Conservation (phyloP, 2,329 filamentous ascomycete genomes). For the Aspergillus texensis region DNA sequence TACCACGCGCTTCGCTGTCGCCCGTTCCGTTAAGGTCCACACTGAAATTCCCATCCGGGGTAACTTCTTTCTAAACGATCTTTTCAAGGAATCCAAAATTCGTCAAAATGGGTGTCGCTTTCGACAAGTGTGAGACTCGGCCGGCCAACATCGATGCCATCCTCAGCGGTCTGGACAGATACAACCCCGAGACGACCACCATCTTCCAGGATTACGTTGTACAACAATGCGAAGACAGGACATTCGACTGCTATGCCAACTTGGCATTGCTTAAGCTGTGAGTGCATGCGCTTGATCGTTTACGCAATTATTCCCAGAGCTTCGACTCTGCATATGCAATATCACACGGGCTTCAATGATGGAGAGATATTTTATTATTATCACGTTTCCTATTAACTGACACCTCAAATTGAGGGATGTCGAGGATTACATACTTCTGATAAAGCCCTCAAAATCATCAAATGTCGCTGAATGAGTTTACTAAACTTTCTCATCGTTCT, state of each 20-base stretch:
- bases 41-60: conserved; percentile 5
- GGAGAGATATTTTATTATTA: conserved; percentile 60
- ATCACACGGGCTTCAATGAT: conserved; percentile 59
- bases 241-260: conserved; percentile 95
- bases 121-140: conserved; percentile 88
- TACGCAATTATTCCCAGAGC: conserved; percentile 2
- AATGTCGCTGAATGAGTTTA: background rate
- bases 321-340: background rate
- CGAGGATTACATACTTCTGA: conserved; percentile 77
- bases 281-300: conserved; percentile 36
- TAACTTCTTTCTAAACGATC: background rate
- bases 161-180: conserved; percentile 95
- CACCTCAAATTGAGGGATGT: conserved; percentile 56
- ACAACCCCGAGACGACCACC: conserved; percentile 95
- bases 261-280: conserved; percentile 95
- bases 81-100: background rate
- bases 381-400: conserved; percentile 99
- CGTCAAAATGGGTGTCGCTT: conserved; percentile 48
- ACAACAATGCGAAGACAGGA: conserved; percentile 93
- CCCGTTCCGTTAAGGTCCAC: conserved; percentile 13
- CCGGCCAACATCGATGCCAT: conserved; percentile 91
- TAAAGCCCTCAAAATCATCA: conserved; percentile 20
- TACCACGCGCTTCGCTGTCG: conserved; percentile 5
- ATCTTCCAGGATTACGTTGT: conserved; percentile 93
- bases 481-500: conserved; percentile 2